phyloP scores from a whole-genome alignment of 2,329 filamentous ascomycete species.

The Aspergillus cejpii region DNA sequence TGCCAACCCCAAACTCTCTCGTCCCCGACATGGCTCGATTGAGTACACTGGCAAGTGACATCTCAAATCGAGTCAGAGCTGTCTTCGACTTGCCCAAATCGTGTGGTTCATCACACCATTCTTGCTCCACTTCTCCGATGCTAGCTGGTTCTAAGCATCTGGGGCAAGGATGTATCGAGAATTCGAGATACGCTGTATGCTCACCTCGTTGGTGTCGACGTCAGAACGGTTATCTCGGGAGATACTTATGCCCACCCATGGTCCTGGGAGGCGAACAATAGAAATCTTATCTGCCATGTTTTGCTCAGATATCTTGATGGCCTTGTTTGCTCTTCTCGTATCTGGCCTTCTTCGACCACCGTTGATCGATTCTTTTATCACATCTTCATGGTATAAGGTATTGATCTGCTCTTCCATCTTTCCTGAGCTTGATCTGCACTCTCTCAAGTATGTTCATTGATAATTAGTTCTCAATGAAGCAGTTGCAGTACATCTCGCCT shows the following conservation, averaged over 20 bases:
- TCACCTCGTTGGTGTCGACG: conserved; percentile 5
- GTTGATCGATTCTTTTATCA: not conserved
- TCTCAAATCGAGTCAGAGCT: no score
- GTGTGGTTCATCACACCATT: conserved; percentile 3
- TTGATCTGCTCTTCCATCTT: not conserved
- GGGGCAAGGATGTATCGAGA: not conserved
- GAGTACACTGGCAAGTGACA: no score
- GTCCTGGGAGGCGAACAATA: not conserved
- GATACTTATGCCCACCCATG: not conserved
- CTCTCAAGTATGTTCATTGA: no score
- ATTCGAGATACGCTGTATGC: not conserved
- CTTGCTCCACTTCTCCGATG: conserved; percentile 8
- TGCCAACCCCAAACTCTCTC: not conserved
- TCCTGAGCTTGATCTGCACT: not conserved
- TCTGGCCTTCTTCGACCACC: not conserved
- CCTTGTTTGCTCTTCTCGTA: not conserved
- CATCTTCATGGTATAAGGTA: not conserved
- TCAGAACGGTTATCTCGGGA: conserved; percentile 8
- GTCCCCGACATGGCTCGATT: not conserved
- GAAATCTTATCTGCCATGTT: not conserved
- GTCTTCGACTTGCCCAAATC: not conserved
- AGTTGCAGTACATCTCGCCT: no score
- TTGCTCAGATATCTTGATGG: not conserved
- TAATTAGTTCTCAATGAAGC: no score
- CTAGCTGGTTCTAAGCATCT: not conserved